phyloP scores from a whole-genome alignment of 129 eudicot species.

The Tagetes patula region DNA sequence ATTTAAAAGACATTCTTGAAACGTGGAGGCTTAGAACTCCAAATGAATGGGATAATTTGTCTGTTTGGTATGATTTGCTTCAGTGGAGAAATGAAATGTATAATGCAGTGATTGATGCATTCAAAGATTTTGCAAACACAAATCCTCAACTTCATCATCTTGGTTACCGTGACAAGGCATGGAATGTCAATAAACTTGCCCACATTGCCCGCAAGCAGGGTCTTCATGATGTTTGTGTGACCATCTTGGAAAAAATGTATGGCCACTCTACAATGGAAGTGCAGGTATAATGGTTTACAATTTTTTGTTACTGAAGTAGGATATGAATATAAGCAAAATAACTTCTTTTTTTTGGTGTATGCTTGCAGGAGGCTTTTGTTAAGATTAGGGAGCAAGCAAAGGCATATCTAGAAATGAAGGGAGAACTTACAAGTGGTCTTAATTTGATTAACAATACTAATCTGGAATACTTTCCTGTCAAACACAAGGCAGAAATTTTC shows the following conservation, averaged over 20 bases:
- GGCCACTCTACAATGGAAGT: conserved; percentile 99
- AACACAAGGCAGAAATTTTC: conserved; percentile 90
- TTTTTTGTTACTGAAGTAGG: conserved; percentile 14
- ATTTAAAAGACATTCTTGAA: conserved; percentile 96
- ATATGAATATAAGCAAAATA: neutral
- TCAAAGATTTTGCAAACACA: conserved; percentile 40
- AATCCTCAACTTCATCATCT: conserved; percentile 93
- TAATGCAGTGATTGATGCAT: conserved; percentile 29
- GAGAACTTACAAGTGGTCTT: conserved; percentile 92
- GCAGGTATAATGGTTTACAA: conserved; percentile 50
- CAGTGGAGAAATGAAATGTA: conserved; percentile 99
- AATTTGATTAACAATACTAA: conserved; percentile 91
- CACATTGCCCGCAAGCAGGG: conserved; percentile 96
- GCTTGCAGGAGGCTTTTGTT: conserved; percentile 89
- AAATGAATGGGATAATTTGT: conserved; percentile 94
- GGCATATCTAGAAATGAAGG: conserved; percentile 95
- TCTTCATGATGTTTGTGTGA: conserved; percentile 85
- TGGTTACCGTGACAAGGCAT: conserved; percentile 98
- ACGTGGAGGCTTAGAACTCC: conserved; percentile 98
- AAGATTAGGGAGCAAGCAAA: conserved; percentile 98
- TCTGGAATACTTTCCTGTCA: conserved; percentile 92
- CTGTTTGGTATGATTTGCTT: conserved; percentile 97
- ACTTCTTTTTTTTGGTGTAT: conserved; percentile 4
- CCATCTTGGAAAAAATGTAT: conserved; percentile 90
- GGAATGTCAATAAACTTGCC: conserved; percentile 98